Evolutionary conservation across 2,329 filamentous ascomycete genomes (phyloP).

Genomic region (Venturia carpophila): DNA sequence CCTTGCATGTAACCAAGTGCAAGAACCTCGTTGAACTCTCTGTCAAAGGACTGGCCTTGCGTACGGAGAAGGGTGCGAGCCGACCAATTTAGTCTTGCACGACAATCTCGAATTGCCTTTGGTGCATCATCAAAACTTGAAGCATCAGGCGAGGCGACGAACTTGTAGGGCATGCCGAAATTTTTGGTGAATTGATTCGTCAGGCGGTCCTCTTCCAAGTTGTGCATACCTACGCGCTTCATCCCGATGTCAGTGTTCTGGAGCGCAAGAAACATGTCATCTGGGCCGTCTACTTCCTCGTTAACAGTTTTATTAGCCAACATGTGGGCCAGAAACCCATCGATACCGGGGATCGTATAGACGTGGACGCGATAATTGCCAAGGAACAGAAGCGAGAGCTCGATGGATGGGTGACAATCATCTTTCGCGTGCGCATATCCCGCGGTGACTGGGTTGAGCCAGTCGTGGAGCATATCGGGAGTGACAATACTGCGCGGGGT

Average conservation of each 20-base stretch:
- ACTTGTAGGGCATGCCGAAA: conserved; percentile 60
- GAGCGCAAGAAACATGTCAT: conserved; percentile 51
- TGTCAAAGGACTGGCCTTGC: conserved; percentile 21
- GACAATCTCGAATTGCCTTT: conserved; percentile 40
- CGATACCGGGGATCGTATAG: conserved; percentile 42
- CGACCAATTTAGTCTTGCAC: conserved; percentile 51
- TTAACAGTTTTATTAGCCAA: conserved; percentile 49
- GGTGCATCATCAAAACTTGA: conserved; percentile 27
- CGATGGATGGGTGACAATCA: conserved; percentile 28
- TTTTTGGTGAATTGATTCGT: conserved; percentile 49
- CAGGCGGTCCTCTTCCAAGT: conserved; percentile 37
- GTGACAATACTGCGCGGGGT: conserved; percentile 29
- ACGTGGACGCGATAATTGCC: conserved; percentile 37
- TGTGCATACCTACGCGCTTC: conserved; percentile 25
- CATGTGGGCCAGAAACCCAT: conserved; percentile 46
- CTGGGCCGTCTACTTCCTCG: conserved; percentile 45
- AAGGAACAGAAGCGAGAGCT: conserved; percentile 28
- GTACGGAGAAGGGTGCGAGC: conserved; percentile 36
- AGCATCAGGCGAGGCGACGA: conserved; percentile 46
- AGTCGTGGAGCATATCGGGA: conserved; percentile 27
- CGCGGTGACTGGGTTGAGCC: conserved; percentile 30
- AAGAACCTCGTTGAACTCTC: conserved; percentile 56
- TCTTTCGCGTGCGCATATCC: conserved; percentile 29
- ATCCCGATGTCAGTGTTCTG: conserved; percentile 35
- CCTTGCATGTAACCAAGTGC: conserved; percentile 55